Base-by-base conservation (phyloP, 208 protist species). In the Acanthamoeba sp. region DNA sequence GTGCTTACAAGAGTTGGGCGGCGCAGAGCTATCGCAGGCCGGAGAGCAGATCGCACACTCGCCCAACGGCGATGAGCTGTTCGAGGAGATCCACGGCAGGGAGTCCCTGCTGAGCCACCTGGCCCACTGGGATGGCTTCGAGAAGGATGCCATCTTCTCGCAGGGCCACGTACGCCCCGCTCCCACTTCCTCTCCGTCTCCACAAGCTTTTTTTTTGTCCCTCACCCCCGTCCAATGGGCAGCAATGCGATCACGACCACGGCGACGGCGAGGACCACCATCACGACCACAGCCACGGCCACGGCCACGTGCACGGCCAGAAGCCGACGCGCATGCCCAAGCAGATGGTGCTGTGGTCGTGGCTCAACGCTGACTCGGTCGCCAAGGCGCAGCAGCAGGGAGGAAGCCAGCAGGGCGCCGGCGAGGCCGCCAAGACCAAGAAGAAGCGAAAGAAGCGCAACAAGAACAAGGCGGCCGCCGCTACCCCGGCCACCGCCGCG, bases 381-480 rank as follows among this genome's bases (percentile, higher is more conserved):
- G 55, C 12, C 59, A 66, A 66, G 59, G n/a, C 22, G n/a, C 7
- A 34, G 76, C 45, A 57, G 45, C 42, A 36, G 42, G 76, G 76
- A 2, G 42, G 76, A 12, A 45, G 34, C 16, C 69, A 59, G 34
- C 69, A 38, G 69, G 76, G 76, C 45, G 55, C 55, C 55, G 59
- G 59, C n/a, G 59, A 66, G 59, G 76, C 45, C 6, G 45, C 76
- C 76, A 57, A 85, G 76, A n/a, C 45, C 76, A 85, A 85, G 45
- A 85, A 85, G 76, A 85, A 85, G 76, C 76, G 76, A 55, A 85
- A 85, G 45, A 85, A 85, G 45, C 76, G 76, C 45, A 82, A 82
- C 73, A 82, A 50, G 73, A 85, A 85, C 42, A 85, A 85, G 45
- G 34, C 73, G 2, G 42, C 76, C 76, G 29, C 5, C 42, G 1